Conservation (phyloP, 2,329 filamentous ascomycete species). For the Exophiala calicioides region DNA sequence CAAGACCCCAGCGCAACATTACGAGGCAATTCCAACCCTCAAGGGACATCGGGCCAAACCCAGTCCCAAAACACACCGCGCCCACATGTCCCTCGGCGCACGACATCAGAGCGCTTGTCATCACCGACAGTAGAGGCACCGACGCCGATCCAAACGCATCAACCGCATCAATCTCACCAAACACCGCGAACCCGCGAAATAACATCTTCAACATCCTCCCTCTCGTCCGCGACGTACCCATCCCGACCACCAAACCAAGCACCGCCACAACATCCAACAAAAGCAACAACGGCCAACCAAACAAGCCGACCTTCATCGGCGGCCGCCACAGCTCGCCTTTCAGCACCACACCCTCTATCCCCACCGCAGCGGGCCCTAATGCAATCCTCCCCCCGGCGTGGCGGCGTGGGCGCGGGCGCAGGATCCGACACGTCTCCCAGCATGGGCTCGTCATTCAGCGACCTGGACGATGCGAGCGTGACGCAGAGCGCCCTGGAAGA, state of each 20-base stretch:
- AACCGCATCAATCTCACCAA: conserved; percentile 35
- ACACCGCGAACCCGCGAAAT: conserved; percentile 38
- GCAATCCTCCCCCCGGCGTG: conserved; percentile 37
- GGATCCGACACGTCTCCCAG: conserved; percentile 59
- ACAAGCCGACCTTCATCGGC: background rate
- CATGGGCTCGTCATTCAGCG: conserved; percentile 67
- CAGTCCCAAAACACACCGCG: conserved; percentile 32
- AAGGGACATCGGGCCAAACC: conserved; percentile 10
- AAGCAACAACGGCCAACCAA: conserved; percentile 6
- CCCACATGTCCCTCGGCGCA: too few relatives aligned
- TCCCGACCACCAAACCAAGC: too few relatives aligned
- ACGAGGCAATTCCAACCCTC: conserved; percentile 36
- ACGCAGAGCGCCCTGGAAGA: conserved; percentile 67
- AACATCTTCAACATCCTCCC: conserved; percentile 25
- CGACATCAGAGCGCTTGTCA: conserved; percentile 32
- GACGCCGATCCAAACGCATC: conserved; percentile 32
- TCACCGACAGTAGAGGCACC: conserved; percentile 25
- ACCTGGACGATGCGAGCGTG: conserved; percentile 65
- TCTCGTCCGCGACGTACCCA: conserved; percentile 14
- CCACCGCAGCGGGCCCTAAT: conserved; percentile 54
- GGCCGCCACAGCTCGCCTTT: conserved; percentile 3
- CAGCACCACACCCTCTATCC: conserved; percentile 34
- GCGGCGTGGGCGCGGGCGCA: conserved; percentile 36
- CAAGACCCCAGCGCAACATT: conserved; percentile 46
- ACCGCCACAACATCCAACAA: too few relatives aligned